Conservation (phyloP, 768 basidiomycete species). For the Boletus sp. region DNA sequence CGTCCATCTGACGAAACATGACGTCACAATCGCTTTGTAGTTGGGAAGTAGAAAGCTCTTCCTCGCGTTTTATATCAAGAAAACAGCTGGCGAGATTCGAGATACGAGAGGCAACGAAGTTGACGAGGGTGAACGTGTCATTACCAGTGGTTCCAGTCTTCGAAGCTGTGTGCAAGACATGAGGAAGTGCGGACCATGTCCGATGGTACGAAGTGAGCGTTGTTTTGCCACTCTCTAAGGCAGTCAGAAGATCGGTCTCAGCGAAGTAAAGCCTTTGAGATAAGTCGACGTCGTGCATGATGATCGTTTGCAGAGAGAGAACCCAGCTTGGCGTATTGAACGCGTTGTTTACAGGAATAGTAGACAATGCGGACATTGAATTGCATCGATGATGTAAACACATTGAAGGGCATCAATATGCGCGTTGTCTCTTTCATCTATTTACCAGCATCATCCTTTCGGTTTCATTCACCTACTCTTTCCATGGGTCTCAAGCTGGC, state of each 20-base stretch:
- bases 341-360: too few species aligned
- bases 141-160: not conserved
- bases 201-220: conserved; percentile 1
- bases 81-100: conserved; percentile 1
- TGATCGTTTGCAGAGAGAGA: not conserved
- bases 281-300: conserved; percentile 5
- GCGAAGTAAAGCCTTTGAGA: not conserved
- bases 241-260: not conserved
- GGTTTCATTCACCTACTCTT: too few species aligned
- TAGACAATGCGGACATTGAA: conserved; percentile 18
- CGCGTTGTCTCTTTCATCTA: too few species aligned
- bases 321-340: not conserved
- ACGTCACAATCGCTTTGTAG: conserved; percentile 4
- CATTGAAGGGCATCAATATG: too few species aligned
- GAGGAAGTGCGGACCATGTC: not conserved
- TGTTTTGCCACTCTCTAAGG: not conserved
- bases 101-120: conserved; percentile 12
- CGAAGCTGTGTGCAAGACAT: not conserved
- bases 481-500: too few species aligned
- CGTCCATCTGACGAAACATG: conserved; percentile 3
- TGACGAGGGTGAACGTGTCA: too few species aligned
- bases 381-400: not conserved
- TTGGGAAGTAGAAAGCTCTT: not conserved
- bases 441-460: too few species aligned
- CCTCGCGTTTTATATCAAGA: not conserved